Base-by-base conservation (phyloP, 2,329 filamentous ascomycete genomes). In the Apiospora koreana region DNA sequence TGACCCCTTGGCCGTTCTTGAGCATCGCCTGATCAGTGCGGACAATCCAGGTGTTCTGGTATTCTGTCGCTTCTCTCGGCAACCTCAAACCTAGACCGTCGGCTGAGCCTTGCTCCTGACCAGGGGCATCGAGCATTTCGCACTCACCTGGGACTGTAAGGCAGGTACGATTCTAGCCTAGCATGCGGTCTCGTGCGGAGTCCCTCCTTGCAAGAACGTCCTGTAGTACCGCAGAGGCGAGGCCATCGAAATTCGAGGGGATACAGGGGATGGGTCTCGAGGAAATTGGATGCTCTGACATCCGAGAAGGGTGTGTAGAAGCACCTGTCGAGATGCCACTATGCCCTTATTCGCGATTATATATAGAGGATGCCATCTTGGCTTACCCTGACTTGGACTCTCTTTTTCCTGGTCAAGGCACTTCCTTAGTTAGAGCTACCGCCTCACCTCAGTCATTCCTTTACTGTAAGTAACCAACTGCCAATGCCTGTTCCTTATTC, bases 391-490 rank as follows among this genome's bases (percentile, higher is more conserved):
- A 62, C 18, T 38, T n/a, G 4, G 31, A 1, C 21, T 62, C 31
- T 38, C 54, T 38, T 62, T 43, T 21, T 46, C 65, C 45, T 46
- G 16, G 65, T 45, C 65, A 67, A 46, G 65, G 42, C 42, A 28
- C 65, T 66, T 46, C 65, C 23, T 35, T 31, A 16, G 16, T 28
- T 66, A 5, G 65, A 67, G 65, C 65, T 35, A 45, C 25, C 18
- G 65, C 45, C 65, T 46, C 25, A 67, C 65, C 45, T 35, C 65
- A 67, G 65, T 67, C 65, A 67, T 31, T 67, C 65, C n/a, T 67
- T 46, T n/a, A n/a, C n/a, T 46, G 65, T 67, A 46, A 46, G 65
- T 67, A 16, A 46, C 28, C 8, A 18, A 16, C 42, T 14, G 12
- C 10, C 7, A 7, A 28, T 23, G 18, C 64, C 38, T 2, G n/a